Evolutionary conservation across 768 basidiomycete species (phyloP).

Genomic region (Phaffia australis): DNA sequence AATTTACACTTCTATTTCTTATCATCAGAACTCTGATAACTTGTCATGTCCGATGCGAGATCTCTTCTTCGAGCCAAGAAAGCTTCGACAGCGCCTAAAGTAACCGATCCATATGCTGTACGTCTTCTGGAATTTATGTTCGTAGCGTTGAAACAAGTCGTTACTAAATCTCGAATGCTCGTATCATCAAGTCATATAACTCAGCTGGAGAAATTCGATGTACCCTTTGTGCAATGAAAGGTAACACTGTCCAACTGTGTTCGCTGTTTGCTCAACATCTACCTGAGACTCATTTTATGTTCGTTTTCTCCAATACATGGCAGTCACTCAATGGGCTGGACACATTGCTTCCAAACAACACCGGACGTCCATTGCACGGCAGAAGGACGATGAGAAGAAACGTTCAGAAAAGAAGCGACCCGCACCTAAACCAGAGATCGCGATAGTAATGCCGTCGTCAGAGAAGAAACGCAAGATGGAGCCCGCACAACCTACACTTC

Average conservation of each 20-base stretch:
- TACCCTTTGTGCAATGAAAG: conserved; percentile 34
- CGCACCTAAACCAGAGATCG: not conserved
- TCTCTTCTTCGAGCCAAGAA: conserved; percentile 36
- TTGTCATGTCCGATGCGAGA: conserved; percentile 30
- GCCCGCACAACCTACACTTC: not conserved
- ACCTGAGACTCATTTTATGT: not conserved
- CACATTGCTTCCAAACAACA: conserved; percentile 36
- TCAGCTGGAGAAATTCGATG: conserved; percentile 33
- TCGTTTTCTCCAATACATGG: not conserved
- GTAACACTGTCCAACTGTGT: conserved; percentile 24
- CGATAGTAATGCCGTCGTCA: not conserved
- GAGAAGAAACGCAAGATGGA: not conserved
- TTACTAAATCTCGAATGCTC: too few species aligned
- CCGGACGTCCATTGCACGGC: conserved; percentile 33
- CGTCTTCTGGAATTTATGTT: too few species aligned
- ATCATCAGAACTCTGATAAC: not conserved
- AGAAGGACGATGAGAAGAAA: conserved; percentile 29
- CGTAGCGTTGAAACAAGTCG: too few species aligned
- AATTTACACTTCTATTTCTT: not conserved
- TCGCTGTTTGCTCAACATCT: not conserved
- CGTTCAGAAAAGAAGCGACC: not conserved
- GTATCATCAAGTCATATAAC: conserved; percentile 25
- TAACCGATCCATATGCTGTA: conserved; percentile 33
- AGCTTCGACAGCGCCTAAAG: conserved; percentile 29
- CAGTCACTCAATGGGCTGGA: conserved; percentile 37